Conservation (phyloP, 1,284 basidiomycete genomes). For the Cutaneotrichosporon spelunceum region DNA sequence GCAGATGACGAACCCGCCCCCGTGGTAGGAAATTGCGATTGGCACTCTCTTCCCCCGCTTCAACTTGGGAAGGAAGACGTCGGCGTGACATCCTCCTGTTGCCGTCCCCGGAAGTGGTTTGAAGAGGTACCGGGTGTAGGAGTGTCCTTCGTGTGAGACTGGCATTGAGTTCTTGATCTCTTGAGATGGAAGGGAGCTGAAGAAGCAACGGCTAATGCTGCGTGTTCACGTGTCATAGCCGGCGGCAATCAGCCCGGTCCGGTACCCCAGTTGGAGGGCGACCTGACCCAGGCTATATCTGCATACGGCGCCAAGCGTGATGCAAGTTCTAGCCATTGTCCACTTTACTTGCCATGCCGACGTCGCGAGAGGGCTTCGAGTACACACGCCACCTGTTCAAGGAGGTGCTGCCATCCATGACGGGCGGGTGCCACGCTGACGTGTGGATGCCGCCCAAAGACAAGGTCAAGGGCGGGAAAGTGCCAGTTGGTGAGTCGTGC, state of each 20-base stretch:
- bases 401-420: neutral
- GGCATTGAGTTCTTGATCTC: neutral
- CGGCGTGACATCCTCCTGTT: conserved; percentile 7
- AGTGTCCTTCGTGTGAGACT: conserved; percentile 5
- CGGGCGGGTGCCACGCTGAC: conserved; percentile 12
- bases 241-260: neutral
- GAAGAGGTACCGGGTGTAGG: conserved; percentile 9
- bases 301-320: too few species aligned
- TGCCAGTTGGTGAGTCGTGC: conserved; percentile 1
- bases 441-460: conserved; percentile 4
- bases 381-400: conserved; percentile 13
- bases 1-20: conserved; percentile 8
- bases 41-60: neutral
- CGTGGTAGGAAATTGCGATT: conserved; percentile 2
- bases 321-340: neutral
- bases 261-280: too few species aligned
- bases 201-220: neutral
- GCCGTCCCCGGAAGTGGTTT: neutral
- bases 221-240: too few species aligned
- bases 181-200: neutral
- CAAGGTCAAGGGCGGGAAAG: neutral
- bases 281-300: too few species aligned
- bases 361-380: conserved; percentile 7
- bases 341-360: neutral
- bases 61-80: conserved; percentile 7